Conservation (phyloP, 768 basidiomycete genomes). For the Boletus eberwhitei region DNA sequence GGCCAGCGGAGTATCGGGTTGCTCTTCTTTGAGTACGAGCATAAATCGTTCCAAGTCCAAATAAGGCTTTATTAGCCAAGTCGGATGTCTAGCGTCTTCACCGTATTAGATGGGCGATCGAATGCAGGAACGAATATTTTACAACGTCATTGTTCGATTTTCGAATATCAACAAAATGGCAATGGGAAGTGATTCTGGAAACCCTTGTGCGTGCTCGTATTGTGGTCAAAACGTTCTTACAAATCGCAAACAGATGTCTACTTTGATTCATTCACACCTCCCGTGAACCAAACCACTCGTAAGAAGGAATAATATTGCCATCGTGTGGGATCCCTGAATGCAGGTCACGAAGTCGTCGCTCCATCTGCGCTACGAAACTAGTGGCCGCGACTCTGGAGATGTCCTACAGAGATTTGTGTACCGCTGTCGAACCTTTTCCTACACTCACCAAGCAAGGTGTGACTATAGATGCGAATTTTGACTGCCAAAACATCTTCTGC, state of each 20-base stretch:
- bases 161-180: constrained; percentile 57
- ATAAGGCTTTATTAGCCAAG: constrained; percentile 34
- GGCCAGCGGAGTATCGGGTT: constrained; percentile 44
- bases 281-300: constrained; percentile 47
- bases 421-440: constrained; percentile 50
- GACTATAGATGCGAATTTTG: constrained; percentile 49
- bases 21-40: constrained; percentile 65
- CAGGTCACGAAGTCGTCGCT: constrained; percentile 56
- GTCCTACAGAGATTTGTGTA: constrained; percentile 47
- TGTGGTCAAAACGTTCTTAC: constrained; percentile 8
- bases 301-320: constrained; percentile 44
- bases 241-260: constrained; percentile 48
- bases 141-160: constrained; percentile 53
- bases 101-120: constrained; percentile 54
- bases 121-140: constrained; percentile 46
- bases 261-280: constrained; percentile 65
- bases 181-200: constrained; percentile 55
- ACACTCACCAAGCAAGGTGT: constrained; percentile 34
- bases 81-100: neutral
- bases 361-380: constrained; percentile 47
- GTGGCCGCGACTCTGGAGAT: constrained; percentile 31
- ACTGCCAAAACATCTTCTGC: constrained; percentile 48
- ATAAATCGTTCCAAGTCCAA: constrained; percentile 60
- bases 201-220: constrained; percentile 50
- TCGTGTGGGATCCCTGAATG: constrained; percentile 55